These are phyloP conservation scores for Lodderomyces pseudojiufengensis DNA, from an alignment of 1,139 yeast species.

Conservation along the genomic window DNA sequence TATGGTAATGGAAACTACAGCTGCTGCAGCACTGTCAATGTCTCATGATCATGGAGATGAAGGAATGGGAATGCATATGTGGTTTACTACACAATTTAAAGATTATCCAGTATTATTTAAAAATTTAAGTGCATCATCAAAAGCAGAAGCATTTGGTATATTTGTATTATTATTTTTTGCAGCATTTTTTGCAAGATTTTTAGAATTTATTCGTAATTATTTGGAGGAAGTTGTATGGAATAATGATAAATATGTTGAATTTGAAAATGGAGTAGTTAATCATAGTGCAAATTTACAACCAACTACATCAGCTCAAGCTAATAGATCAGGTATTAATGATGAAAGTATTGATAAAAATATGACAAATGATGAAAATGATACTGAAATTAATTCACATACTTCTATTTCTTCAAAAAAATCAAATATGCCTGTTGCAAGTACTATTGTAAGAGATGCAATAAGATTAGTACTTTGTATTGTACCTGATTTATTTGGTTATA, in stretches of 20 bases:
- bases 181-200: slow-evolving; percentile 56
- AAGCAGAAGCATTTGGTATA: slow-evolving; percentile 69
- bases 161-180: slow-evolving; percentile 56
- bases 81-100: slow-evolving; percentile 46
- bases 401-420: slow-evolving; percentile 1
- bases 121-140: slow-evolving; percentile 46
- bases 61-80: slow-evolving; percentile 49
- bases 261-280: slow-evolving; percentile 11
- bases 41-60: slow-evolving; percentile 9
- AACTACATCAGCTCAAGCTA: neutral
- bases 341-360: slow-evolving; percentile 6
- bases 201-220: slow-evolving; percentile 57
- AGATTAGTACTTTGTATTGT: slow-evolving; percentile 54
- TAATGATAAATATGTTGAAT: slow-evolving; percentile 27
- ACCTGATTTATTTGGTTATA: slow-evolving; percentile 64
- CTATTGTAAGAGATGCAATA: slow-evolving; percentile 48
- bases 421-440: slow-evolving; percentile 20
- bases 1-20: slow-evolving; percentile 11
- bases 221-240: slow-evolving; percentile 64
- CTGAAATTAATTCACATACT: slow-evolving; percentile 4
- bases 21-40: too few species aligned
- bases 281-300: slow-evolving; percentile 9
- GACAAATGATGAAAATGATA: slow-evolving; percentile 4
- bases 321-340: neutral
- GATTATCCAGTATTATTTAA: slow-evolving; percentile 62